Percentiles rank a stretch among this genome's conserved stretches.
phyloP scores from a whole-genome alignment of 2,329 filamentous ascomycete genomes.

The Endocalyx cinctus region DNA sequence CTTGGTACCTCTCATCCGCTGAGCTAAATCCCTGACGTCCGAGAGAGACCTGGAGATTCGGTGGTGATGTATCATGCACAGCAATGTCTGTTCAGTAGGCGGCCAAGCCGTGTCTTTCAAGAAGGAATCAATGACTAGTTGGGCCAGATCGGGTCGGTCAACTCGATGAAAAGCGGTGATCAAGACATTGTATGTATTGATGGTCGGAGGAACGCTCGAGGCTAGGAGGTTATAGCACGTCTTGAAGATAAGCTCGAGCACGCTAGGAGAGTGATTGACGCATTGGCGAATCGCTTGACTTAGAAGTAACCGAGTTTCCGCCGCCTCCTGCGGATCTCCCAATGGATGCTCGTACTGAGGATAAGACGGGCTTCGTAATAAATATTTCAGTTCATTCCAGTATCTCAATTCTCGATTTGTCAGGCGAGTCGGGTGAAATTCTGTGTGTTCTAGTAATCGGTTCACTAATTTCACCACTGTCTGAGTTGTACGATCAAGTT shows the following conservation, averaged over 20 bases:
- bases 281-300: conserved; percentile 22
- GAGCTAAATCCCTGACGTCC: conserved; percentile 40
- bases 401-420: conserved; percentile 2
- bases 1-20: conserved; percentile 39
- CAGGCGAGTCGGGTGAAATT: neutral
- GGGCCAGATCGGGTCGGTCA: conserved; percentile 44
- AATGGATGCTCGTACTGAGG: conserved; percentile 20
- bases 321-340: conserved; percentile 7
- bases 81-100: conserved; percentile 45
- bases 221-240: conserved; percentile 64
- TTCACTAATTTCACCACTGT: conserved; percentile 16
- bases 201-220: conserved; percentile 56
- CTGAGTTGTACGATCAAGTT: conserved; percentile 12
- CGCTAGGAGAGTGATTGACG: conserved; percentile 17
- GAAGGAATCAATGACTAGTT: conserved; percentile 49
- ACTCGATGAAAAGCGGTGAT: conserved; percentile 59
- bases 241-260: conserved; percentile 32
- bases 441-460: conserved; percentile 9
- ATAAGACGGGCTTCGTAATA: conserved; percentile 11
- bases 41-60: conserved; percentile 35
- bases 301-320: conserved; percentile 14
- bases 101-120: conserved; percentile 37
- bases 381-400: conserved; percentile 14
- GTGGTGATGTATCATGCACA: conserved; percentile 48
- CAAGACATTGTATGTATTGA: conserved; percentile 67